Base-by-base conservation (phyloP, 2,329 filamentous ascomycete genomes). In the Orbilia blumenaviensis region DNA sequence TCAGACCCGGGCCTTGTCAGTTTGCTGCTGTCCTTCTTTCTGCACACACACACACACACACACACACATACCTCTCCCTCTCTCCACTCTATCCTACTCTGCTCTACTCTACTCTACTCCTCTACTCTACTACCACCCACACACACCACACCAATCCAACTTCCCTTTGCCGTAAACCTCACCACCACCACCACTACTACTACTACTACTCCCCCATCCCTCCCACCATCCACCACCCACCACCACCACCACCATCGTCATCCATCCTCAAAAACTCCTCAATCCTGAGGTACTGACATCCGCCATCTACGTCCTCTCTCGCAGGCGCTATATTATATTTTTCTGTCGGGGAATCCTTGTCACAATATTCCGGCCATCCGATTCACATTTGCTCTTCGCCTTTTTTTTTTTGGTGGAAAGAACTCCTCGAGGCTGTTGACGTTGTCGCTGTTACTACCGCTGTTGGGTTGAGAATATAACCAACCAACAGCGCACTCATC, bases 401-500 rank as follows among this genome's bases (percentile, higher is more conserved):
- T 10, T 25, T 29, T 52, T 27, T n/a, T 32, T 38, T 41, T 38
- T n/a, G n/a, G n/a, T n/a, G n/a, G n/a, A n/a, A n/a, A n/a, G 36
- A 41, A 23, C 46, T n/a, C 52, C 18, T 38, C 58, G 60, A 29
- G 41, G 36, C 36, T 36, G 42, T 46, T 46, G 44, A 23, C 32
- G 10, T 54, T 8, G 66, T 71, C 66, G 66, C 66, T 63, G 44
- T 44, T 54, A 34, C 63, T 46, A 1, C 41, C 12, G 21, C 52
- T 72, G 56, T 50, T 64, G 29, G 44, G 41, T 56, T 63, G 50
- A 41, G 23, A 56, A 52, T 52, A 54, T 56, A 34, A 41, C 44
- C 52, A 54, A 66, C 69, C 54, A 48, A 63, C 66, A 34, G 21
- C 56, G 48, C 21, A 38, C 42, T 29, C 54, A 48, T 63, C 25